Percentiles rank a stretch among this genome's conserved stretches.
phyloP scores from a whole-genome alignment of 2,329 filamentous ascomycete species.

The Diplocarpon rosae region DNA sequence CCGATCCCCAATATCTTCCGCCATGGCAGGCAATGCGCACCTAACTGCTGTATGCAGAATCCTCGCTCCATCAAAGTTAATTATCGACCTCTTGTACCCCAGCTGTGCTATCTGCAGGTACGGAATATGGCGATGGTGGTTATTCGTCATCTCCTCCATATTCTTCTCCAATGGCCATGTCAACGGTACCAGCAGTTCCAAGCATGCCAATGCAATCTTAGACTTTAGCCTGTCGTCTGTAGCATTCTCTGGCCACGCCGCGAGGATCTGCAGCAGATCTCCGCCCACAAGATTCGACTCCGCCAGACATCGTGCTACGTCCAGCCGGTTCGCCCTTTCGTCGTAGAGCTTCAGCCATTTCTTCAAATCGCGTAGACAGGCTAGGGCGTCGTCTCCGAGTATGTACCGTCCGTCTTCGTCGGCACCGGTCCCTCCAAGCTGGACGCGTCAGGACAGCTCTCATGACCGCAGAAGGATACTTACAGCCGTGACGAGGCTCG shows the following conservation, averaged over 20 bases:
- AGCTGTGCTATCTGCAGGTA: slow-evolving; percentile 83
- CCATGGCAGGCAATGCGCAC: slow-evolving; percentile 77
- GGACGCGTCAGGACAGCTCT: slow-evolving; percentile 17
- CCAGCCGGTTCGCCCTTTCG: slow-evolving; percentile 84
- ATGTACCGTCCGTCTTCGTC: slow-evolving; percentile 76
- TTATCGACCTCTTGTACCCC: slow-evolving; percentile 76
- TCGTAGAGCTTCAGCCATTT: slow-evolving; percentile 94
- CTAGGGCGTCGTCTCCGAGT: slow-evolving; percentile 84
- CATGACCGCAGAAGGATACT: slow-evolving; percentile 8
- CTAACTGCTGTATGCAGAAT: slow-evolving; percentile 75
- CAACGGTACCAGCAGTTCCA: slow-evolving; percentile 83
- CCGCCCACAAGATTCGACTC: slow-evolving; percentile 87
- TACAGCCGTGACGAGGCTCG: slow-evolving; percentile 80
- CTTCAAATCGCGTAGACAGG: slow-evolving; percentile 85
- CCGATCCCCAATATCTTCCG: slow-evolving; percentile 63
- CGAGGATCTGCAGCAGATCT: slow-evolving; percentile 82
- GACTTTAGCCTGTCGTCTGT: slow-evolving; percentile 65
- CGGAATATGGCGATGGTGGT: slow-evolving; percentile 84
- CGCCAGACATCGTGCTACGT: slow-evolving; percentile 84
- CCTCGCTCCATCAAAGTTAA: slow-evolving; percentile 68
- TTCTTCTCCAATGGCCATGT: slow-evolving; percentile 88
- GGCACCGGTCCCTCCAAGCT: slow-evolving; percentile 77
- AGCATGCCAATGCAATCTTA: slow-evolving; percentile 70
- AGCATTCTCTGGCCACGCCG: slow-evolving; percentile 64
- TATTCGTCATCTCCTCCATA: slow-evolving; percentile 72